Evolutionary conservation across 306 rosid genomes (phyloP).

Genomic region (Fragaria nilgerrensis): DNA sequence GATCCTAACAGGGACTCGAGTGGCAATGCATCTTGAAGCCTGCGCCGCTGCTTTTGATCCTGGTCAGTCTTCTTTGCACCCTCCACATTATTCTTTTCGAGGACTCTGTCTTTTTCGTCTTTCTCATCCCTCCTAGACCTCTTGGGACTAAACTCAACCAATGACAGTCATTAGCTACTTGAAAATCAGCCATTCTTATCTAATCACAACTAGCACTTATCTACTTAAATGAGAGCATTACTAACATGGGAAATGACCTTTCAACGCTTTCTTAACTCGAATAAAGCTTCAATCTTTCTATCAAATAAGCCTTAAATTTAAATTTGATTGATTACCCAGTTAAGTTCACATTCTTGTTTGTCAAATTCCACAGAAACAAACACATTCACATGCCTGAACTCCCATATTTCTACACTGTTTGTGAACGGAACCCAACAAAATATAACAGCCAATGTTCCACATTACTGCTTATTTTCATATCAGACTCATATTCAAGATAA

Average conservation of each 20-base stretch:
- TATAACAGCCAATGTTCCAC: background rate
- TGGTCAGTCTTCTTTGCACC: conserved; percentile 37
- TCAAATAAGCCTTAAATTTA: background rate
- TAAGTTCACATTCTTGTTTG: background rate
- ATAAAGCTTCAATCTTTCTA: conserved; percentile 14
- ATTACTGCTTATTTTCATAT: background rate
- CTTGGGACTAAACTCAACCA: conserved; percentile 58
- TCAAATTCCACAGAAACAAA: background rate
- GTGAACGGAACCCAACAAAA: background rate
- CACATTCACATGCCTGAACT: background rate
- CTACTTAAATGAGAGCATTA: background rate
- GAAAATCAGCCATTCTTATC: background rate
- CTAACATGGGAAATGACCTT: background rate
- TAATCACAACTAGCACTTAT: background rate
- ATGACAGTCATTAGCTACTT: conserved; percentile 6
- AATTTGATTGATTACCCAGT: background rate
- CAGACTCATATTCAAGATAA: background rate
- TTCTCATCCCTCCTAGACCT: conserved; percentile 71
- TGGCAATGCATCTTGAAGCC: conserved; percentile 37
- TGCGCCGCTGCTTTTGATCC: conserved; percentile 41
- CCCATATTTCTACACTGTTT: background rate
- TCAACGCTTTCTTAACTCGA: background rate
- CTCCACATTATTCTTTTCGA: conserved; percentile 28
- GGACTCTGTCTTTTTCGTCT: conserved; percentile 44
- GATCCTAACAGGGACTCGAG: conserved; percentile 27